Evolutionary conservation across 1,139 yeast species (phyloP).

Genomic region (Sugiyamaella novakii): DNA sequence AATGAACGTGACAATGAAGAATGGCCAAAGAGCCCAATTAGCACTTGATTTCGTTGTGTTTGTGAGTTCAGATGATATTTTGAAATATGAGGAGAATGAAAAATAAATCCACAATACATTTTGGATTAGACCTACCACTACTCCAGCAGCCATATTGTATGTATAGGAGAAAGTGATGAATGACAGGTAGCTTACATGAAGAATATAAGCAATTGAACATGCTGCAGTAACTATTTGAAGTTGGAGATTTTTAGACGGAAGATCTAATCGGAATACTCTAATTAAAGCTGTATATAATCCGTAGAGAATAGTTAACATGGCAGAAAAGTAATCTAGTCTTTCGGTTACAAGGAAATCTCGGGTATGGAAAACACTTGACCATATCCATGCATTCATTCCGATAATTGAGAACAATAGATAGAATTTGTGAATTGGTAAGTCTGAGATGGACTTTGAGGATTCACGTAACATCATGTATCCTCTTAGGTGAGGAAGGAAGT

Average conservation of each 20-base stretch:
- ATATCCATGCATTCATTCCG: constrained; percentile 87
- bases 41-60: constrained; percentile 16
- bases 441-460: constrained; percentile 10
- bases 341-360: constrained; percentile 82
- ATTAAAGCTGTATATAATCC: constrained; percentile 72
- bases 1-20: constrained; percentile 54
- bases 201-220: constrained; percentile 52
- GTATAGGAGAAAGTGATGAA: constrained; percentile 81
- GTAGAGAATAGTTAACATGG: constrained; percentile 80
- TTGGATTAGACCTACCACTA: constrained; percentile 73
- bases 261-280: constrained; percentile 60
- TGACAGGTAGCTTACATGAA: constrained; percentile 68
- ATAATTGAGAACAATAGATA: constrained; percentile 54
- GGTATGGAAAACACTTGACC: constrained; percentile 83
- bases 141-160: constrained; percentile 91
- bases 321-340: constrained; percentile 85
- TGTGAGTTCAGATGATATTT: constrained; percentile 1
- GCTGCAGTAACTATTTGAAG: constrained; percentile 45
- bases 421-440: constrained; percentile 38
- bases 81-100: constrained; percentile 33
- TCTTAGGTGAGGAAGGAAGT: constrained; percentile 69
- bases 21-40: constrained; percentile 54
- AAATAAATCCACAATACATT: constrained; percentile 55
- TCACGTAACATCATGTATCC: constrained; percentile 51
- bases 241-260: constrained; percentile 39